Evolutionary conservation across 441 rosid species (phyloP).

Genomic region (Hypseocharis bilobata): DNA sequence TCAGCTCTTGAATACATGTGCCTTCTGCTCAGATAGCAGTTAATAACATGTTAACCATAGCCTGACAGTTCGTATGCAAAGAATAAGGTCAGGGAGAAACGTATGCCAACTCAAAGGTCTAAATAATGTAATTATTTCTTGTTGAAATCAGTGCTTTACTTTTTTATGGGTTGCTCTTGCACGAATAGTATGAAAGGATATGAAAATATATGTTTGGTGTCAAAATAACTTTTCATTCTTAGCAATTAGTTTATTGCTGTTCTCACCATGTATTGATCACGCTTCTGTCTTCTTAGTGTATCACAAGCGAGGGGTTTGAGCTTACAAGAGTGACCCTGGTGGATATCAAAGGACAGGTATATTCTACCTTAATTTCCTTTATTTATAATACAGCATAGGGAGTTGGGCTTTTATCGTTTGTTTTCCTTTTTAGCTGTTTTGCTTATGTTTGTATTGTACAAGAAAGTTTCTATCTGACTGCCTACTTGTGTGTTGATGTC

Average conservation of each 20-base stretch:
- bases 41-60: no score
- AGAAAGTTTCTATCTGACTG: neutral
- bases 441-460: neutral
- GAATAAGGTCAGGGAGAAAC: no score
- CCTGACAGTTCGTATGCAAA: no score
- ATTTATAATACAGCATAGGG: neutral
- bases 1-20: neutral
- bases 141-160: neutral
- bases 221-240: neutral
- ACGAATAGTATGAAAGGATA: neutral
- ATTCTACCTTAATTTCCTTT: neutral
- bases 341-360: slow-evolving; percentile 75
- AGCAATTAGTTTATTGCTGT: neutral
- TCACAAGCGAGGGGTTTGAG: slow-evolving; percentile 76
- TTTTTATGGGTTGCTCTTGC: neutral
- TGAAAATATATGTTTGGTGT: neutral
- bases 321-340: slow-evolving; percentile 81
- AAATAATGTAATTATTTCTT: no score
- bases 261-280: neutral
- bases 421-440: neutral
- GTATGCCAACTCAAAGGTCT: no score
- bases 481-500: no score
- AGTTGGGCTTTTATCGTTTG: neutral
- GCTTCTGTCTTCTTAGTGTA: slow-evolving; percentile 39
- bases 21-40: neutral